Conservation (phyloP, 805 yeast genomes). For the Tanozyma kutaoensis region DNA sequence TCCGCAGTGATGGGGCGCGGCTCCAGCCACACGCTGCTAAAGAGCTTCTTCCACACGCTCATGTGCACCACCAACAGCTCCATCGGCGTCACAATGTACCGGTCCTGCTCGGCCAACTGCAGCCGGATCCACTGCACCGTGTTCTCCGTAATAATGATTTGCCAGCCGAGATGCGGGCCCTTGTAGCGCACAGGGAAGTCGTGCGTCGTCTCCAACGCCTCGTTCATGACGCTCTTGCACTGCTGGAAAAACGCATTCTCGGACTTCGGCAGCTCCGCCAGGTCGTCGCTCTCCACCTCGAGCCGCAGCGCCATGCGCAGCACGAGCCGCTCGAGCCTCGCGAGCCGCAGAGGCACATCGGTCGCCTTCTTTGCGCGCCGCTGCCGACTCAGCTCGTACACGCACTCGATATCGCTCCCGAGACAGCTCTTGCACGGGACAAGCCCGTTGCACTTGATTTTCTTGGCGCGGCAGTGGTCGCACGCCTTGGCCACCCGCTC, state of each 20-base stretch:
- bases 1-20: slow-evolving; percentile 4
- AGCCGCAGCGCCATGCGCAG: background rate
- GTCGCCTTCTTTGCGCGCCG: no score
- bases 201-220: background rate
- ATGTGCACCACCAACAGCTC: slow-evolving; percentile 8
- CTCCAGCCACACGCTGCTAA: slow-evolving; percentile 4
- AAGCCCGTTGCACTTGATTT: slow-evolving; percentile 1
- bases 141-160: slow-evolving; percentile 3
- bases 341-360: no score
- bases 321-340: background rate
- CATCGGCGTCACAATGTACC: slow-evolving; percentile 4
- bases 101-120: slow-evolving; percentile 2
- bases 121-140: slow-evolving; percentile 3
- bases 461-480: slow-evolving; percentile 1
- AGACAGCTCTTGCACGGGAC: background rate
- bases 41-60: slow-evolving; percentile 4
- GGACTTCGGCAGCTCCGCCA: background rate
- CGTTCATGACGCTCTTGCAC: slow-evolving; percentile 3
- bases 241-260: slow-evolving; percentile 3
- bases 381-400: no score
- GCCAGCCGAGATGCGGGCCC: slow-evolving; percentile 6
- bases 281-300: background rate
- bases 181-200: slow-evolving; percentile 1
- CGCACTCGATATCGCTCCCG: background rate
- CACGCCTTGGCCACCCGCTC: slow-evolving; percentile 1